Conservation (phyloP, 371 early-diverging fungal genomes). For the Mucor indicus region DNA sequence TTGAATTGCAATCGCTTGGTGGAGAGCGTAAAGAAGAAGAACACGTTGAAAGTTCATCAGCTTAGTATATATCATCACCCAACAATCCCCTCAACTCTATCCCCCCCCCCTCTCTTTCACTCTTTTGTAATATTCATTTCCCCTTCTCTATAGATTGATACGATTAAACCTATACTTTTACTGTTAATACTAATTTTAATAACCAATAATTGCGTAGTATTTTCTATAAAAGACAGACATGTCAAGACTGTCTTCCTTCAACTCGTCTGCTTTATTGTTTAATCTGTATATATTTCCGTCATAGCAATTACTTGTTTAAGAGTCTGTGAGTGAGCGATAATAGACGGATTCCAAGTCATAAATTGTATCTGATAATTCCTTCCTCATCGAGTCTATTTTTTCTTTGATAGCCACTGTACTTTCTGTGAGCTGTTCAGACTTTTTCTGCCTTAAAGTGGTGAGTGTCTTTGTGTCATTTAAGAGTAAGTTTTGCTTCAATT, state of each 20-base stretch:
- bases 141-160: no score
- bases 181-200: no score
- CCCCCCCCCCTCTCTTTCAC: conserved; percentile 1
- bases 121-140: background rate
- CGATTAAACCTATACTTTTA: no score
- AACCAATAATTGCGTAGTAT: no score
- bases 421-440: conserved; percentile 23
- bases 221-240: no score
- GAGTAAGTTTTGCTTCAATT: conserved; percentile 63
- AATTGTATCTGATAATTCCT: conserved; percentile 32
- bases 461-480: conserved; percentile 68
- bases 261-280: no score
- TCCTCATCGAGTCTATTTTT: conserved; percentile 24
- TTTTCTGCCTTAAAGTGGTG: conserved; percentile 38
- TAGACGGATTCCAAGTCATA: conserved; percentile 45
- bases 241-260: no score
- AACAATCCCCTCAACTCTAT: background rate
- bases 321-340: conserved; percentile 37
- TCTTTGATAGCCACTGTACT: conserved; percentile 34
- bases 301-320: no score
- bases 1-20: conserved; percentile 42
- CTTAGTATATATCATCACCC: background rate
- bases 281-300: no score
- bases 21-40: conserved; percentile 3
- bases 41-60: background rate